phyloP scores from a whole-genome alignment of 345 rosid genomes.

The Brassica nigra region DNA sequence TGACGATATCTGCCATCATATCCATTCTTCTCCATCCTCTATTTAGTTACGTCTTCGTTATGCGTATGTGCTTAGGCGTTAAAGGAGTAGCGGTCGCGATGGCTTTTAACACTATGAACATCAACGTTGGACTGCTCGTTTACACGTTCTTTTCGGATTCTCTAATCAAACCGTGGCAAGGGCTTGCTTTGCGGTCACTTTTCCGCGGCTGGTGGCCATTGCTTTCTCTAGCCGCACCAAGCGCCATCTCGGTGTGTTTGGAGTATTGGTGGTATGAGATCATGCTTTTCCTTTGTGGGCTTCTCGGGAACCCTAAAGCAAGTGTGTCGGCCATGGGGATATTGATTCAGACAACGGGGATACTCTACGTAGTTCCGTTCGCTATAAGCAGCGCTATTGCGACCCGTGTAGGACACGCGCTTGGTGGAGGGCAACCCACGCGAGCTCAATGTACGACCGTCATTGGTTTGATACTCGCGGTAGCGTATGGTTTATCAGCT shows the following conservation, averaged over 20 bases:
- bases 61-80: conserved; percentile 59
- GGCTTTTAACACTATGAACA: conserved; percentile 69
- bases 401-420: conserved; percentile 66
- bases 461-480: conserved; percentile 58
- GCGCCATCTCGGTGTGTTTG: conserved; percentile 74
- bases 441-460: conserved; percentile 63
- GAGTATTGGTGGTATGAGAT: conserved; percentile 99
- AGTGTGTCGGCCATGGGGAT: conserved; percentile 78
- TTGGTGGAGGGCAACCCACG: conserved; percentile 72
- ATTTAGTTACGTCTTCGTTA: conserved; percentile 69
- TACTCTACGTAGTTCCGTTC: conserved; percentile 72
- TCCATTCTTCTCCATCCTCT: conserved; percentile 70
- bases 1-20: conserved; percentile 57
- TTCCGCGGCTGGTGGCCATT: conserved; percentile 78
- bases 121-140: conserved; percentile 62
- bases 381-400: conserved; percentile 63
- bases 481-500: conserved; percentile 63
- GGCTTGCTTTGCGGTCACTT: conserved; percentile 48
- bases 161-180: conserved; percentile 80
- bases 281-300: conserved; percentile 79
- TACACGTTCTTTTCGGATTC: conserved; percentile 50
- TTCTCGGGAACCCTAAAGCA: conserved; percentile 65
- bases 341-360: conserved; percentile 70
- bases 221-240: conserved; percentile 62
- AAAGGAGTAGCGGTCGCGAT: conserved; percentile 74